Evolutionary conservation across 78 protist genomes (phyloP), one percentile per base, ranked within the genome.

Genomic region (Dictyostelium citrinum): DNA sequence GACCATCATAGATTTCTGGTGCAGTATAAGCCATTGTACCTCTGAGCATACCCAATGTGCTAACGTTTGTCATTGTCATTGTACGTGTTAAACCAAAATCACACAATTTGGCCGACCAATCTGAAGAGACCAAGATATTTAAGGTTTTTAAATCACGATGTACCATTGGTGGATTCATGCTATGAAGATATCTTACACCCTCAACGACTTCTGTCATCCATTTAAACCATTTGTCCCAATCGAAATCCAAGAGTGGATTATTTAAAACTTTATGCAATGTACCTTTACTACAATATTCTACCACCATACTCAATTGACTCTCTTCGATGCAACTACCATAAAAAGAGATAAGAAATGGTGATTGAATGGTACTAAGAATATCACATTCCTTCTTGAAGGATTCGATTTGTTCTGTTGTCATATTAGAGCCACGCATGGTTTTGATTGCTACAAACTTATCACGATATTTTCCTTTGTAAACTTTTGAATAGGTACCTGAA

Each of bases 31-130:
- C 96, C 91, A 86, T 85, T n/a, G 96, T 93, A 0, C 96, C 96
- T 20, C 95, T 10, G 1, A 91, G 90, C 84, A 79, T 84, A 16
- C 92, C 90, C 33, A 91, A 71, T 5, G 95, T 91, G 10, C 75
- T 49, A 39, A 79, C 93, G 37, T 93, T 86, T 60, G 91, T 85
- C 93, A 83, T 93, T 20, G 91, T 93, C 91, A 75, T 84, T 17
- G 88, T 82, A 11, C 96, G 27, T 10, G 97, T 79, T 16, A 96
- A 17, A 9, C 98, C 98, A 78, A 96, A 96, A 85, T 96, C 98
- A 64, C 97, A 95, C 16, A 96, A 77, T 71, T 96, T 96, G n/a
- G 82, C 96, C 0, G 45, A 41, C 55, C 75, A 90, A 27, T 79
- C 85, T 0, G 84, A 55, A 1, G 79, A 82, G 1, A 93, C 10